Percentiles rank a stretch among this genome's conserved stretches.
phyloP scores from a whole-genome alignment of 176 grass and related monocot genomes.

The Hordeum vulgare region MorexV3_pseudomolecules_assembly NC_058520.1:307069030-307069529 shows the following conservation, averaged over 20 bases:
- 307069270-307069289: slow-evolving; percentile 12
- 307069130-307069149: slow-evolving; percentile 98
- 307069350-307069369: background rate
- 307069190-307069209: slow-evolving; percentile 89
- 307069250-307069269: background rate
- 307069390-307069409: background rate
- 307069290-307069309: background rate
- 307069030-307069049: slow-evolving; percentile 17
- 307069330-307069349: background rate
- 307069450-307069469: background rate
- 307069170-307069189: slow-evolving; percentile 95
- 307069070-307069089: slow-evolving; percentile 87
- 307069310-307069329: background rate
- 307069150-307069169: slow-evolving; percentile 88
- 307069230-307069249: background rate
- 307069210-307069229: background rate
- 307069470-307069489: slow-evolving; percentile 7
- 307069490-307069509: background rate
- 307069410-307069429: background rate
- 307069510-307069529: background rate
- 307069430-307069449: background rate
- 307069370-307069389: background rate
- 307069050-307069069: slow-evolving; percentile 72
- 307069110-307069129: slow-evolving; percentile 78
- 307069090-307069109: slow-evolving; percentile 71